These are phyloP conservation scores for Chrysochromulina parva DNA, from an alignment of 78 protist genomes.

Conservation along the genomic window DNA sequence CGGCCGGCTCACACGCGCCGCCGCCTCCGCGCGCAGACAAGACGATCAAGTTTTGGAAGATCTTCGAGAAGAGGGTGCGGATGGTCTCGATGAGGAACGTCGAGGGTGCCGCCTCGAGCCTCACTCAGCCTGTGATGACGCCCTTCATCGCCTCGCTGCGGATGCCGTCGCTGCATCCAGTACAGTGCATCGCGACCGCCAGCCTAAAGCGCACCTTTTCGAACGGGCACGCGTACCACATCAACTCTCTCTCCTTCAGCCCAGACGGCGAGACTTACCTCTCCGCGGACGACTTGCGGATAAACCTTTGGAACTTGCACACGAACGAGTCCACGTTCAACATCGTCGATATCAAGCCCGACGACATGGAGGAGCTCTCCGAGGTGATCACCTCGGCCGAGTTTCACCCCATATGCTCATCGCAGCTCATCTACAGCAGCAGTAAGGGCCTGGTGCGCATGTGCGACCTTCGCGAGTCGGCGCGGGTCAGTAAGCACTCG, in stretches of 20 bases:
- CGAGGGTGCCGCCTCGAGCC: neutral
- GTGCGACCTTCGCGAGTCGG: neutral
- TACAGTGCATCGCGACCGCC: conserved; percentile 30
- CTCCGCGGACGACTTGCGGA: conserved; percentile 95
- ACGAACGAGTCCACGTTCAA: neutral
- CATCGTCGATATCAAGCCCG: conserved; percentile 96
- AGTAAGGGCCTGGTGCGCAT: neutral
- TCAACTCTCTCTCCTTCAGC: conserved; percentile 82
- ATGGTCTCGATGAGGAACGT: neutral
- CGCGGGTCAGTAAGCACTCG: neutral
- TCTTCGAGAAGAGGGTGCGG: conserved; percentile 67
- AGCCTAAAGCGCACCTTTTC: conserved; percentile 72
- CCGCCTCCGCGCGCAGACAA: conserved; percentile 71
- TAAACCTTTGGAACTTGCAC: conserved; percentile 95
- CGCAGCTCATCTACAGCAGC: neutral
- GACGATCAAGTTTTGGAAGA: conserved; percentile 96
- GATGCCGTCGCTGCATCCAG: conserved; percentile 12
- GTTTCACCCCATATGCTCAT: conserved; percentile 84
- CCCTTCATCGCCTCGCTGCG: neutral
- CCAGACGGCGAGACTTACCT: conserved; percentile 82
- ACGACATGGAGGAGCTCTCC: conserved; percentile 96
- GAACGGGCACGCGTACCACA: conserved; percentile 97
- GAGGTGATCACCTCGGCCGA: conserved; percentile 95
- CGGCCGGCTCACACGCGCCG: conserved; percentile 7
- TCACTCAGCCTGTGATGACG: neutral